A percentile compares a stretch with the other conserved stretches of the same genome.
phyloP scores from a whole-genome alignment of 2,329 filamentous ascomycete species.

The Coniella lustricola region DNA sequence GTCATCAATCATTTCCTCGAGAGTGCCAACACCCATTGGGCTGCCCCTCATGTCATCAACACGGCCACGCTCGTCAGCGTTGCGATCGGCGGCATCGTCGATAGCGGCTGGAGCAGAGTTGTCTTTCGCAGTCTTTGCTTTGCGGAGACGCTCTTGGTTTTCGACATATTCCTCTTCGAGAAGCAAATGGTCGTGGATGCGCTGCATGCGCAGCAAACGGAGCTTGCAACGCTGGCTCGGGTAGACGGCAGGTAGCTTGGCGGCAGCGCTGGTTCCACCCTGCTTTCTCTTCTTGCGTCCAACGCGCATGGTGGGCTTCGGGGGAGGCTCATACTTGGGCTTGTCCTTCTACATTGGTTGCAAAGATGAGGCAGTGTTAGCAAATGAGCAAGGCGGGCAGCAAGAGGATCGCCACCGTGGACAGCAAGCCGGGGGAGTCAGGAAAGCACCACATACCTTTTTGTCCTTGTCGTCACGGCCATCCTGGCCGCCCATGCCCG shows the following conservation, averaged over 20 bases:
- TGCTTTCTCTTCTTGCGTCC: slow-evolving; percentile 98
- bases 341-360: slow-evolving; percentile 77
- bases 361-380: not conserved
- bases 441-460: slow-evolving; percentile 55
- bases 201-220: slow-evolving; percentile 93
- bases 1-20: slow-evolving; percentile 98
- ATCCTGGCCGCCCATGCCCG: slow-evolving; percentile 71
- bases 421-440: slow-evolving; percentile 10
- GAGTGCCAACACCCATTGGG: slow-evolving; percentile 94
- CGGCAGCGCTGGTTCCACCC: slow-evolving; percentile 85
- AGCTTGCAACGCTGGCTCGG: slow-evolving; percentile 97
- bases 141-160: slow-evolving; percentile 93
- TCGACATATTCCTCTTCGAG: slow-evolving; percentile 98
- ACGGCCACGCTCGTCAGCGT: slow-evolving; percentile 88
- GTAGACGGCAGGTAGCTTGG: slow-evolving; percentile 89
- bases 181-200: slow-evolving; percentile 93
- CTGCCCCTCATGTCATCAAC: slow-evolving; percentile 98
- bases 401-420: not conserved
- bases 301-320: slow-evolving; percentile 91
- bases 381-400: not conserved
- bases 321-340: slow-evolving; percentile 99
- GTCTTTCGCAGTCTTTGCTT: slow-evolving; percentile 77
- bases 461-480: slow-evolving; percentile 85
- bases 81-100: slow-evolving; percentile 70
- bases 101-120: slow-evolving; percentile 59